Evolutionary conservation across 2,329 filamentous ascomycete species (phyloP).

Genomic region (Aspergillus chevalieri): DNA sequence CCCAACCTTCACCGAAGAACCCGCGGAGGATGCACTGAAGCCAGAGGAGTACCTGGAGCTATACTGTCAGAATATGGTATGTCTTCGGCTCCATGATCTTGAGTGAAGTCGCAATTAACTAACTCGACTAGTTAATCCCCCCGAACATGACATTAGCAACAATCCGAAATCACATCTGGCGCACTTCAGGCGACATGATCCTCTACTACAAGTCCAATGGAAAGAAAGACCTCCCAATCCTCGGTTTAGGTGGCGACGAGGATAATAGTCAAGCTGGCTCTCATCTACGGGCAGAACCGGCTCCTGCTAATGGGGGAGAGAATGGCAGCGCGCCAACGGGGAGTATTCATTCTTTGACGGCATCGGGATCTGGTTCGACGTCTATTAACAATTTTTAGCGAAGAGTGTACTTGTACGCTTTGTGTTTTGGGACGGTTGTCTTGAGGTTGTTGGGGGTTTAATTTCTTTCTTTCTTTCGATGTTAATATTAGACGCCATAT

Average conservation of each 20-base stretch:
- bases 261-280: slow-evolving; percentile 6
- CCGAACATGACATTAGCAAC: slow-evolving; percentile 90
- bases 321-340: slow-evolving; percentile 16
- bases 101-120: slow-evolving; percentile 2
- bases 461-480: background rate
- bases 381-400: slow-evolving; percentile 14
- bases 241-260: slow-evolving; percentile 13
- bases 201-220: slow-evolving; percentile 89
- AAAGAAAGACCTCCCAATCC: slow-evolving; percentile 50
- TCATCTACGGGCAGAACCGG: background rate
- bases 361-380: slow-evolving; percentile 22
- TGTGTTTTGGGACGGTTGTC: background rate
- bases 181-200: slow-evolving; percentile 85
- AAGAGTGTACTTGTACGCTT: background rate
- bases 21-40: slow-evolving; percentile 56
- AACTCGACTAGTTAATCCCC: slow-evolving; percentile 45
- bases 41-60: slow-evolving; percentile 93
- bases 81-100: slow-evolving; percentile 23
- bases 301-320: slow-evolving; percentile 10
- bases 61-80: slow-evolving; percentile 86
- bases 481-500: slow-evolving; percentile 1
- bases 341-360: slow-evolving; percentile 27
- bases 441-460: background rate
- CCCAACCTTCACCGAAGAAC: slow-evolving; percentile 53
- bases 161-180: slow-evolving; percentile 86